Evolutionary conservation across 768 basidiomycete genomes (phyloP), one percentile per base, ranked within the genome.

Genomic region (Crepidotus variabilis): DNA sequence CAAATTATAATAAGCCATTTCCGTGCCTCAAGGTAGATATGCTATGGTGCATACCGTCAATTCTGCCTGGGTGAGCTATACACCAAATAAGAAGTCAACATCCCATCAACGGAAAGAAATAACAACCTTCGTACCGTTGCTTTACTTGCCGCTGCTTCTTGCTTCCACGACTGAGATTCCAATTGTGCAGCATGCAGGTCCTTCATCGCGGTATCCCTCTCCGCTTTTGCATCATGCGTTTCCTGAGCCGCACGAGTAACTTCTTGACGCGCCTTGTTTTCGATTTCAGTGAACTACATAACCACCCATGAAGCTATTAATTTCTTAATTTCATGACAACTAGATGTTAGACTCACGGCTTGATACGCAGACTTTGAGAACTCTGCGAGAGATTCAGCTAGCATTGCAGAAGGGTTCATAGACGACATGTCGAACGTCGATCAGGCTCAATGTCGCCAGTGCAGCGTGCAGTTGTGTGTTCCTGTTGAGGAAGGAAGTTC

Each of bases 21-120:
- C 22, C 11, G n/a, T n/a, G n/a, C n/a, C 14, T 16, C 13, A 54
- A 13, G n/a, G 52, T 53, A 50, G 18, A 58, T 56, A 24, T 16
- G 18, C 34, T 35, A 47, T 16, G 22, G 11, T 50, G 10, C 35
- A 36, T 65, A 86, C 86, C 11, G 79, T 83, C 50, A 80, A 56
- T 60, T 86, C 83, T 6, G 80, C 75, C 68, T 85, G 83, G 53
- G 79, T 71, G 22, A 82, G 66, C 85, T 86, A 56, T 21, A 54
- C 33, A 1, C 50, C 58, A 55, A 56, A 57, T n/a, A 52, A 48
- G 54, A 52, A 55, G 55, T 60, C 58, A 46, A 23, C 54, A 54
- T 47, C 52, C 50, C 34, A 24, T 46, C 45, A 51, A 50, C 52
- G 36, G 24, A 34, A 63, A 51, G 36, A 43, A 6, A 1, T n/a